Evolutionary conservation across 1,284 basidiomycete species (phyloP).

Genomic region (Papiliotrema fonsecae): DNA sequence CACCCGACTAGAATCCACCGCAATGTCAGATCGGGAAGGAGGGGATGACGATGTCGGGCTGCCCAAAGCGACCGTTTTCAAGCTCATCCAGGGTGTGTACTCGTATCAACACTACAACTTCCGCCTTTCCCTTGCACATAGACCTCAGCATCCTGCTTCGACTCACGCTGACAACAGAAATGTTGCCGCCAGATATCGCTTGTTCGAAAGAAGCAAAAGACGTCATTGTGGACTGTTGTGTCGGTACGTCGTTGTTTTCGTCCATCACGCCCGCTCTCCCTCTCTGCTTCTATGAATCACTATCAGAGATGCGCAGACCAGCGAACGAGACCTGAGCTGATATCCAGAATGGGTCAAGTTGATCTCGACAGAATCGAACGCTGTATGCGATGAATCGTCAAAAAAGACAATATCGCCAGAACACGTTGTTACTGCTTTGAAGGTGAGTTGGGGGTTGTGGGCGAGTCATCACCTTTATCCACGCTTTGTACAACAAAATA

Average conservation of each 20-base stretch:
- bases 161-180: not conserved
- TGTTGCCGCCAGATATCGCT: too few relatives aligned
- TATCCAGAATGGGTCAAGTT: constrained; percentile 92
- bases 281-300: not conserved
- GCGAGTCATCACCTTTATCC: too few relatives aligned
- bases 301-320: not conserved
- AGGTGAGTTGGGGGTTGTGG: constrained; percentile 61
- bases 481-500: too few relatives aligned
- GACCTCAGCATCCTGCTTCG: too few relatives aligned
- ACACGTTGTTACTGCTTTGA: constrained; percentile 87
- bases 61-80: constrained; percentile 94
- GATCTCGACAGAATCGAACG: constrained; percentile 95
- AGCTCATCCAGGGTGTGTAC: constrained; percentile 81
- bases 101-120: too few relatives aligned
- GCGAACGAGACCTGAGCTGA: constrained; percentile 2
- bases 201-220: constrained; percentile 96
- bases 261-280: not conserved
- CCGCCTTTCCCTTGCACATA: too few relatives aligned
- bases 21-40: constrained; percentile 44
- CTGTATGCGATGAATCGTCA: constrained; percentile 95
- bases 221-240: constrained; percentile 95
- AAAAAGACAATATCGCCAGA: constrained; percentile 99
- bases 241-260: constrained; percentile 60
- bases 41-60: constrained; percentile 86
- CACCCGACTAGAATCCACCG: not conserved